phyloP scores from a whole-genome alignment of 129 eudicot species.

The Mikania micrantha region DNA sequence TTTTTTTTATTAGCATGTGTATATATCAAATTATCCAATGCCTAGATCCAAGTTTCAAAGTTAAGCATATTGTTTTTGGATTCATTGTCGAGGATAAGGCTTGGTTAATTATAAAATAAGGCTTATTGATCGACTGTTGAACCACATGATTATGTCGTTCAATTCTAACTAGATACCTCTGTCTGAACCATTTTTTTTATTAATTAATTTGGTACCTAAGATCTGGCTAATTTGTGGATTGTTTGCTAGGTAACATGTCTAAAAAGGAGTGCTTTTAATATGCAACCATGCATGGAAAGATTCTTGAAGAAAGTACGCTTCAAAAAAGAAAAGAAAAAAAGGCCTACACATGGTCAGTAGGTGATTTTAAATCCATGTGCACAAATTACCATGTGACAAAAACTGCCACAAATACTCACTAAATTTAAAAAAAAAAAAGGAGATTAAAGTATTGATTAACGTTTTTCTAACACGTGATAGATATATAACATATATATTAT shows the following conservation, averaged over 20 bases:
- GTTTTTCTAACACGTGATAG: neutral
- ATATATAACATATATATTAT: neutral
- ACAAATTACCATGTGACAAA: conserved; percentile 8
- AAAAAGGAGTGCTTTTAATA: conserved; percentile 22
- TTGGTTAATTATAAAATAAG: neutral
- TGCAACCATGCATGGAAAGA: conserved; percentile 21
- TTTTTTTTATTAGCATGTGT: neutral
- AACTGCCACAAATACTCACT: conserved; percentile 6
- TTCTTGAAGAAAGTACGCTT: conserved; percentile 26
- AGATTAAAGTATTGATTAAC: neutral
- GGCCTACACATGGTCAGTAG: conserved; percentile 18
- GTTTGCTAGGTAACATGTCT: conserved; percentile 13
- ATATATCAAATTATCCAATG: neutral
- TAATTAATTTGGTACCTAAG: conserved; percentile 17
- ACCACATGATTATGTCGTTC: conserved; percentile 29
- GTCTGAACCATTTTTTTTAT: conserved; percentile 11
- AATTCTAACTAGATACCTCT: neutral
- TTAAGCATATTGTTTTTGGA: conserved; percentile 7
- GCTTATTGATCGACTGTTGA: conserved; percentile 12
- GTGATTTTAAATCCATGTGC: conserved; percentile 23
- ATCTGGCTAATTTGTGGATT: conserved; percentile 23
- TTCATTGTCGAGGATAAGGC: neutral
- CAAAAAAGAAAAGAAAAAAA: conserved; percentile 19
- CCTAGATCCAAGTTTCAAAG: conserved; percentile 9
- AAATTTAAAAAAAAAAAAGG: neutral